Evolutionary conservation across 176 grass and related monocot genomes (phyloP).

Genomic region (Triticum dicoccoides): DNA sequence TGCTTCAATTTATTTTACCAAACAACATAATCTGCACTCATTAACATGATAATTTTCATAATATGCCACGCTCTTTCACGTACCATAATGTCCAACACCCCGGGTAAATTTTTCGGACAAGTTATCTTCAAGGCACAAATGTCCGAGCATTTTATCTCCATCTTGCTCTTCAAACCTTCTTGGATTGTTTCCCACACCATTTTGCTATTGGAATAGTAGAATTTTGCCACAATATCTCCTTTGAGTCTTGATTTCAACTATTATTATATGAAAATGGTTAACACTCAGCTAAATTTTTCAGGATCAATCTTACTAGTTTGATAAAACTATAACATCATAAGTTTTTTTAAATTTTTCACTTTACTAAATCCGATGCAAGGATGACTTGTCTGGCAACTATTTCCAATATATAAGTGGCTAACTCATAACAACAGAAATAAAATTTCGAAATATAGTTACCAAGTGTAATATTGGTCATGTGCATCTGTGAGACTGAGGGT

Average conservation of each 20-base stretch:
- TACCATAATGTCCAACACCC: slow-evolving; percentile 52
- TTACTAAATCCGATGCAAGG: background rate
- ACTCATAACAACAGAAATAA: background rate
- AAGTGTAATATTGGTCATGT: background rate
- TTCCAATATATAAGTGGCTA: background rate
- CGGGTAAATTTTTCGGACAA: slow-evolving; percentile 35
- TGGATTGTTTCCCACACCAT: slow-evolving; percentile 57
- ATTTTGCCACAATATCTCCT: slow-evolving; percentile 58
- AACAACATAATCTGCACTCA: background rate
- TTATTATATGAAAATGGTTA: background rate
- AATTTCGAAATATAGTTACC: background rate
- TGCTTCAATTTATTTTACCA: background rate
- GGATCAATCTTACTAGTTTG: background rate
- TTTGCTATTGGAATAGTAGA: slow-evolving; percentile 46
- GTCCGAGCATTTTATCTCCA: slow-evolving; percentile 50
- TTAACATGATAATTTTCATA: background rate
- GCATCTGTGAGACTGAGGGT: background rate
- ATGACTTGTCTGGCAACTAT: background rate
- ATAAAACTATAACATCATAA: background rate
- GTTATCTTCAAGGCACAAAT: slow-evolving; percentile 47
- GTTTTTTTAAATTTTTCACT: background rate
- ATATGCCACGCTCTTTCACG: background rate
- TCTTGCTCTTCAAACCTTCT: slow-evolving; percentile 53
- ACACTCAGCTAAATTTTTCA: background rate
- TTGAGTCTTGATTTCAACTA: slow-evolving; percentile 39